Evolutionary conservation across 441 rosid species (phyloP).

Genomic region (Lepidium campestre): DNA sequence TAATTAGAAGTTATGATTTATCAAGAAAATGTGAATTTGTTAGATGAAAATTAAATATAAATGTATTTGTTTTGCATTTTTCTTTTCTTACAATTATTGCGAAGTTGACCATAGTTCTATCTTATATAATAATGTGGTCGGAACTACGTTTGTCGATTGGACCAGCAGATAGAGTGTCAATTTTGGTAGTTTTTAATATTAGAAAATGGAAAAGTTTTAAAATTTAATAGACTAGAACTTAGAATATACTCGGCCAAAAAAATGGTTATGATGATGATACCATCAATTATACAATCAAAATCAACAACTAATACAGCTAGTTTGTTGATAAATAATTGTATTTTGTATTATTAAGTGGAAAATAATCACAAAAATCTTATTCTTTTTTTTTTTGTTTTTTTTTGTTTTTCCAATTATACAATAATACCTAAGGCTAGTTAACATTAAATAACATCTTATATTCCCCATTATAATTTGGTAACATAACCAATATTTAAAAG

Average conservation of each 20-base stretch:
- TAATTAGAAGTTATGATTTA: background rate
- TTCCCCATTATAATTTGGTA: background rate
- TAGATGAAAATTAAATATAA: too few relatives aligned
- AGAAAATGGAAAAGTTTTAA: background rate
- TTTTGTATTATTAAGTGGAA: background rate
- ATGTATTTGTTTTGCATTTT: too few relatives aligned
- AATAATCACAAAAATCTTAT: background rate
- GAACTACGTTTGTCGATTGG: background rate
- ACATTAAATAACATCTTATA: background rate
- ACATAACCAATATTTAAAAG: background rate
- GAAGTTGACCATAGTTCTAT: background rate
- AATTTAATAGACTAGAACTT: background rate
- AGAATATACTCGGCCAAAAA: background rate
- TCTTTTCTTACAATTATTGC: background rate
- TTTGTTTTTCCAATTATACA: background rate
- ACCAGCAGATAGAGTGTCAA: conserved; percentile 2
- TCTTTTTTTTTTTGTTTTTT: background rate
- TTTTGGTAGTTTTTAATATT: background rate
- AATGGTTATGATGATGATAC: background rate
- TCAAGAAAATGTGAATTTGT: background rate
- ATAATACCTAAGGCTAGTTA: too few relatives aligned
- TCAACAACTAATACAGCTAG: conserved; percentile 2
- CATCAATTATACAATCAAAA: background rate
- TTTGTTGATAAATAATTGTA: conserved; percentile 1
- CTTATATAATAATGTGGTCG: background rate